A percentile compares a stretch with the other conserved stretches of the same genome.
Evolutionary conservation across 176 grass and related monocot species (phyloP).

Genomic region (Pontederia crassipes): DNA sequence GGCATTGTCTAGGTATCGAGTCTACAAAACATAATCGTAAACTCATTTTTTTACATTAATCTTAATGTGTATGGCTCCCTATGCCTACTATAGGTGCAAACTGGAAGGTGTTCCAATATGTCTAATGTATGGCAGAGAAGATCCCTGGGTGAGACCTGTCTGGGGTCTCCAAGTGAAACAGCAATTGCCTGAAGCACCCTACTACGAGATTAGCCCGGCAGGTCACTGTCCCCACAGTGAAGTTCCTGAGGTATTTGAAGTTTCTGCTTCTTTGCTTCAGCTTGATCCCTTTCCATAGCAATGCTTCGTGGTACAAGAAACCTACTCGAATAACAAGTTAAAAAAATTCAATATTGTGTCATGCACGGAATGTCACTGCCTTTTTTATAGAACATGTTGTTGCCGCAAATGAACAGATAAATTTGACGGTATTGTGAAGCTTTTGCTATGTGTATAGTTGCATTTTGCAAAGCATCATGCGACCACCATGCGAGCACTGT

Average conservation of each 20-base stretch:
- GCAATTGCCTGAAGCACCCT: slow-evolving; percentile 69
- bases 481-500: too few species aligned
- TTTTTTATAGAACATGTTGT: too few species aligned
- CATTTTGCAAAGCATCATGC: too few species aligned
- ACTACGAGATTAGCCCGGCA: slow-evolving; percentile 97
- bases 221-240: slow-evolving; percentile 96
- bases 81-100: slow-evolving; percentile 47
- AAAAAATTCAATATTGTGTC: too few species aligned
- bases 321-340: too few species aligned
- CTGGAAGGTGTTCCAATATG: slow-evolving; percentile 58
- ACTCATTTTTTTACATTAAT: slow-evolving; percentile 2
- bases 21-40: background rate
- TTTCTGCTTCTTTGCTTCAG: too few species aligned
- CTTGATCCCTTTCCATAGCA: too few species aligned
- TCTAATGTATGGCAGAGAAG: slow-evolving; percentile 96
- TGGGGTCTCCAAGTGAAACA: slow-evolving; percentile 78
- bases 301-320: too few species aligned
- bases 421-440: too few species aligned
- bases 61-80: slow-evolving; percentile 15
- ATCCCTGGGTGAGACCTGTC: slow-evolving; percentile 84
- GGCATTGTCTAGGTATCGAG: slow-evolving; percentile 44
- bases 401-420: too few species aligned
- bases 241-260: slow-evolving; percentile 79
- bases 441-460: too few species aligned
- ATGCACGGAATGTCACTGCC: too few species aligned